Evolutionary conservation across 2,329 filamentous ascomycete species (phyloP).

Genomic region (Scolecobasidium constrictum): DNA sequence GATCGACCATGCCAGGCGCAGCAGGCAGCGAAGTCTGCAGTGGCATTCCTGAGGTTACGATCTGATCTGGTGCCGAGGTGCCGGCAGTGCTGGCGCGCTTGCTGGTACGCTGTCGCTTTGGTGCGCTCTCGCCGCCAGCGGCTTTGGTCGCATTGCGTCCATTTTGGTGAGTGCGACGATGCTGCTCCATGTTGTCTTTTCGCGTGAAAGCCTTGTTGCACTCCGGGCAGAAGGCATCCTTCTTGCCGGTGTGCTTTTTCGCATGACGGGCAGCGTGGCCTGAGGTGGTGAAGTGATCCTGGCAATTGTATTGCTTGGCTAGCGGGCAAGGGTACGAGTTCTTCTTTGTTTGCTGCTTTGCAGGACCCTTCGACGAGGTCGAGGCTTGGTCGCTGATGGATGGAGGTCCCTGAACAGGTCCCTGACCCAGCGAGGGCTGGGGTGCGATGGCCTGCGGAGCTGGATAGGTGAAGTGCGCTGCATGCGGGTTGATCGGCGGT

Average conservation of each 20-base stretch:
- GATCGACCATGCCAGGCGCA: conserved; percentile 6
- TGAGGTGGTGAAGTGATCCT: conserved; percentile 73
- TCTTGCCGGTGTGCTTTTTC: conserved; percentile 75
- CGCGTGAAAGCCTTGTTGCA: conserved; percentile 74
- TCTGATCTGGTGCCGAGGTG: not conserved
- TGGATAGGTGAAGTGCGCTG: conserved; percentile 5
- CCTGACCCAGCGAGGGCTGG: conserved; percentile 6
- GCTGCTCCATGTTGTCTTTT: conserved; percentile 82
- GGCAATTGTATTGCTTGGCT: conserved; percentile 59
- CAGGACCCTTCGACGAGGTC: not conserved
- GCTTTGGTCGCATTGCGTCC: conserved; percentile 30
- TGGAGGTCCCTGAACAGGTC: not conserved
- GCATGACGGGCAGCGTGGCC: conserved; percentile 77
- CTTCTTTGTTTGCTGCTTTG: conserved; percentile 6
- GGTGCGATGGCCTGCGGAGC: conserved; percentile 9
- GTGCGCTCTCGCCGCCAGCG: conserved; percentile 9
- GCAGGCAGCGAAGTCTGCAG: not conserved
- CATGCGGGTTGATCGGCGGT: not conserved
- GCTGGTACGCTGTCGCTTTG: conserved; percentile 4
- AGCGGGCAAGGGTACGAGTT: conserved; percentile 50
- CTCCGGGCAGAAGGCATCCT: conserved; percentile 58
- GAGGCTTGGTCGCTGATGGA: conserved; percentile 1
- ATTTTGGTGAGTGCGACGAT: conserved; percentile 61
- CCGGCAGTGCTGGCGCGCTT: not conserved
- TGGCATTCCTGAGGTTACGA: not conserved